Percentiles rank a stretch among this genome's conserved stretches.
These are phyloP conservation scores for Aspergillus sparsus DNA, from an alignment of 495 filamentous ascomycete genomes.

Conservation along the genomic window DNA sequence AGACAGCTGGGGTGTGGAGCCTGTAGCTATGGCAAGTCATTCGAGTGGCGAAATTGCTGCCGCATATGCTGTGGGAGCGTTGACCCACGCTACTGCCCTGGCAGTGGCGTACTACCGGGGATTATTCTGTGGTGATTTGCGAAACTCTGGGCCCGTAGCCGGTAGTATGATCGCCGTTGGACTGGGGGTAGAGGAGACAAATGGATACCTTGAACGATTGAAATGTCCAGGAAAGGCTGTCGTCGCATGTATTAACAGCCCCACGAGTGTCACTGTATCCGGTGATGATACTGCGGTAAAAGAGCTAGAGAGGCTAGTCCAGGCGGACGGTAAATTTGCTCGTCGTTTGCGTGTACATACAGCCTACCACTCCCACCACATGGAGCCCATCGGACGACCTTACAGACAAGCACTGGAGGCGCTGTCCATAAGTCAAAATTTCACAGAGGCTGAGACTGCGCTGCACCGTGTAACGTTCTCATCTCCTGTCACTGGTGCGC, in stretches of 20 bases:
- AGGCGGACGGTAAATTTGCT: slow-evolving; percentile 34
- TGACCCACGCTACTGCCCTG: slow-evolving; percentile 22
- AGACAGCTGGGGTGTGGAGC: no score
- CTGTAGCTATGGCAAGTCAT: no score
- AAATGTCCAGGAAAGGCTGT: no score
- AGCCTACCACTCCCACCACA: slow-evolving; percentile 19
- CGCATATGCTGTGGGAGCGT: neutral
- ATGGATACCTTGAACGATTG: slow-evolving; percentile 3
- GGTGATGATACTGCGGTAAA: slow-evolving; percentile 25
- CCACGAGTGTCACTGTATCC: slow-evolving; percentile 40
- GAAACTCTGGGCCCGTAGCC: neutral
- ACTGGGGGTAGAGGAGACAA: slow-evolving; percentile 4
- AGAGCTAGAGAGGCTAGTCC: slow-evolving; percentile 22
- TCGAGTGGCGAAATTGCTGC: no score
- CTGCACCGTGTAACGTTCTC: neutral
- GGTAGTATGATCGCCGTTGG: slow-evolving; percentile 28
- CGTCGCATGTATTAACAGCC: no score
- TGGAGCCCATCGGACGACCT: neutral
- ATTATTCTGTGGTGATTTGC: neutral
- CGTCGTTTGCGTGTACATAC: slow-evolving; percentile 14
- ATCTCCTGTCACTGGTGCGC: neutral
- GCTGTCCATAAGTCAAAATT: neutral
- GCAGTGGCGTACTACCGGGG: slow-evolving; percentile 19
- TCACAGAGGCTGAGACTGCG: neutral
- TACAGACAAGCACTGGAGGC: neutral